Evolutionary conservation across 208 protist genomes (phyloP), one percentile per base, ranked within the genome.

Genomic region (Acanthamoeba rhysodes): DNA sequence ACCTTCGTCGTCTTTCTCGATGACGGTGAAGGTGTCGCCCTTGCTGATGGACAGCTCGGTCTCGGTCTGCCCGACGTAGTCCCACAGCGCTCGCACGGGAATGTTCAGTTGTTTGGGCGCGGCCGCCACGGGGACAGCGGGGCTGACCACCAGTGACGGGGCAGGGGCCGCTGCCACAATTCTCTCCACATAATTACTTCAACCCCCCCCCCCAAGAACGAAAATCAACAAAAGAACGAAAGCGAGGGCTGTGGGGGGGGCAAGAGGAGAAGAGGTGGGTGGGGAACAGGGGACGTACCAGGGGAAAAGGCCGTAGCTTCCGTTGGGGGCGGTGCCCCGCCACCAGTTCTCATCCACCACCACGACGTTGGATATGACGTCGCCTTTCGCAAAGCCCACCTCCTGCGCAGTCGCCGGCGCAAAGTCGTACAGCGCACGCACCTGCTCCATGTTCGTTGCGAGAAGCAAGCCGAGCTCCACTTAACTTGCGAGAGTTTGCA

Each of bases 361-460:
- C 10, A 48, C 90, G 32, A 94, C 66, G 90, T 94, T 12, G 62
- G 34, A 82, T n/a, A 94, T 72, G 3, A 94, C 37, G 41, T 94
- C 90, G 9, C 90, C 90, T 2, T 22, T 22, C 9, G 20, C n/a
- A 32, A 94, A 80, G 29, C 34, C 64, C 12, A 94, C 18, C 64
- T 94, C 90, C 27, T 78, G 34, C 14, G 16, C 24, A 37, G 12
- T 50, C 10, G 90, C 53, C 27, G 90, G 90, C 18, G 20, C 34
- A 78, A 80, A 94, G 90, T 94, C 90, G 32, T 94, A 94, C 22
- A 94, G 24, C 29, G 90, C 90, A n/a, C 90, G 34, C 66, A 50
- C 59, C 7, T 94, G 90, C 84, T 41, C 76, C 76, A 85, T 85
- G 62, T 70, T n/a, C 62, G 62, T 41, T 41, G 37, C 37, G 37